Evolutionary conservation across 306 rosid genomes (phyloP), one percentile per base, ranked within the genome.

Genomic region (Dryas octopetala): DNA sequence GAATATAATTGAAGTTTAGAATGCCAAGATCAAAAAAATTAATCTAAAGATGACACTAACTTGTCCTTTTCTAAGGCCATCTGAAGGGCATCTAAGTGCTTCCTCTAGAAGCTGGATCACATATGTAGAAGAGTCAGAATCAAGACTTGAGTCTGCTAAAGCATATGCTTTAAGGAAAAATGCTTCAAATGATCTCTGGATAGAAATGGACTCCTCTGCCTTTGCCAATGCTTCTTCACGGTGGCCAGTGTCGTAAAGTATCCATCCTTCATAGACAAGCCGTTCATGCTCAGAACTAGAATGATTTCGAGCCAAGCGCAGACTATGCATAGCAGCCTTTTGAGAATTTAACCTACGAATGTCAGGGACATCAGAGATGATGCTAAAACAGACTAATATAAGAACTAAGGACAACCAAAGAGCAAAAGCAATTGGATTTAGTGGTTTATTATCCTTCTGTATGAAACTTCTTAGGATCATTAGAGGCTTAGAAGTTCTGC

Each of bases 261-360:
- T 90, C 98, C 98, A 93, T 77, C 98, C 98, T 86, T 93, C 98
- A 80, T 89, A 93, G 40, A 90, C 96, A 72, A 93, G 97, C 71
- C 90, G 84, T 84, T 91, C 98, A 68, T 90, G 89, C 68, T 87
- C 93, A 68, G 97, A 86, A 65, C 70, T 60, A 68, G 98, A 93
- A 82, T 85, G 78, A 61, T 89, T 91, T 81, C 93, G 88, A 51
- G 98, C 98, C 85, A 86, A 78, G 59, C 93, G 88, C 74, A 93
- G 85, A 79, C 97, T 89, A 54, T 80, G 93, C 95, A 93, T 90
- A 9, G 98, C 98, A 53, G 98, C 89, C 83, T 91, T 90, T 64
- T 91, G 98, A 79, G 90, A 90, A 87, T 93, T 93, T 67, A 93
- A 82, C 87, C 98, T 92, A 76, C 38, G 70, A 70, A 68, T 76